These are phyloP conservation scores for Dictyostelium firmibasis DNA, from an alignment of 78 protist species.

Conservation along the genomic window DNA sequence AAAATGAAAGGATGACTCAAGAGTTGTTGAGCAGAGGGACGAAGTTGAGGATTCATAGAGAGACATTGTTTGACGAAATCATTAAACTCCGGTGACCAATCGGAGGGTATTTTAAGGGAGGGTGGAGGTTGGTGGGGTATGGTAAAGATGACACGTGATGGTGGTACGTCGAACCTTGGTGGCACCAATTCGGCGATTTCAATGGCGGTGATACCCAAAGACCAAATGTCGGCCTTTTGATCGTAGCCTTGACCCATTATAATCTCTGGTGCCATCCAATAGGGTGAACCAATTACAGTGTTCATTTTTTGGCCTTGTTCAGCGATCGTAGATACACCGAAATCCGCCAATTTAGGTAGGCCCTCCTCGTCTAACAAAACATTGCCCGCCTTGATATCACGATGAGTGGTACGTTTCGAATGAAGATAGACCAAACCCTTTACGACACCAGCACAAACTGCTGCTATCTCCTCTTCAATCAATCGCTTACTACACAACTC, in stretches of 20 bases:
- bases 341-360: constrained; percentile 66
- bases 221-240: constrained; percentile 79
- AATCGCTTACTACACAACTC: constrained; percentile 43
- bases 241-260: constrained; percentile 81
- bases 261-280: constrained; percentile 97
- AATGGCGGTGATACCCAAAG: constrained; percentile 78
- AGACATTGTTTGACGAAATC: constrained; percentile 62
- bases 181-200: constrained; percentile 76
- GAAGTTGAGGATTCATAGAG: constrained; percentile 22
- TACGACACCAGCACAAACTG: constrained; percentile 81
- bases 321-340: constrained; percentile 57
- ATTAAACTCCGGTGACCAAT: constrained; percentile 74
- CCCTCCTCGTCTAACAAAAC: constrained; percentile 72
- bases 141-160: constrained; percentile 58
- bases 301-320: constrained; percentile 86
- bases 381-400: constrained; percentile 80
- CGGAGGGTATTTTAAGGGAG: constrained; percentile 40
- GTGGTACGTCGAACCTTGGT: constrained; percentile 77
- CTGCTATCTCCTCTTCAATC: constrained; percentile 74
- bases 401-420: constrained; percentile 60
- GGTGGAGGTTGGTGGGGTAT: constrained; percentile 83
- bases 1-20: constrained; percentile 75
- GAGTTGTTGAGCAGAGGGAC: constrained; percentile 66
- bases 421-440: constrained; percentile 76
- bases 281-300: constrained; percentile 95